A percentile compares a stretch with the other conserved stretches of the same genome.
Conservation (phyloP, 1,284 basidiomycete species). For the Tilletiopsis washingtonensis region DNA sequence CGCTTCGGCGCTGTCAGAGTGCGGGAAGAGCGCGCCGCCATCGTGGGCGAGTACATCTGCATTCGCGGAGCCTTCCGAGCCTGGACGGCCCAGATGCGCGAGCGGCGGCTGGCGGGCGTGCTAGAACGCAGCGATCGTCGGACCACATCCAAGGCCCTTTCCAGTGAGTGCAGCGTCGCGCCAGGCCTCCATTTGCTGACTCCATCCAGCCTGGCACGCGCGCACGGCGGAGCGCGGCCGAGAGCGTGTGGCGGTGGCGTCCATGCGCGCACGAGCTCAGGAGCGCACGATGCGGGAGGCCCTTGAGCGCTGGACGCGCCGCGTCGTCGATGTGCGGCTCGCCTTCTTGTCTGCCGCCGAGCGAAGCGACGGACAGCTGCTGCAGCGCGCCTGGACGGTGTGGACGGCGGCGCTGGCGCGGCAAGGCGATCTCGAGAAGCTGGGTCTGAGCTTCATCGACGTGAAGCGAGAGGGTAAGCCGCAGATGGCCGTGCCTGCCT, state of each 20-base stretch:
- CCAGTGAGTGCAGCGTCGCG: constrained; percentile 5
- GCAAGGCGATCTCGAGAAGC: constrained; percentile 21
- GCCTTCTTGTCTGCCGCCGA: constrained; percentile 17
- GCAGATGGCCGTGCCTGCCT: too few species aligned
- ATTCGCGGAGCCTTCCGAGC: too few species aligned
- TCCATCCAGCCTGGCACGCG: constrained; percentile 13
- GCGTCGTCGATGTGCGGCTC: constrained; percentile 20
- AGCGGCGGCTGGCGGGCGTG: too few species aligned
- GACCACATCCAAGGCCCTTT: too few species aligned
- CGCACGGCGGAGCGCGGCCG: constrained; percentile 9
- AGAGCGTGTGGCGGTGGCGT: constrained; percentile 1
- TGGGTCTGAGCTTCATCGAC: constrained; percentile 28
- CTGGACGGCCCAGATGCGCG: too few species aligned
- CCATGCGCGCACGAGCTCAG: constrained; percentile 4
- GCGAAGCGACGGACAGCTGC: constrained; percentile 9
- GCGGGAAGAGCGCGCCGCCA: too few species aligned
- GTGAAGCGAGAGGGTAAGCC: constrained; percentile 18
- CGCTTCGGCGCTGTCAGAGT: too few species aligned
- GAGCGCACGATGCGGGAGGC: constrained; percentile 2
- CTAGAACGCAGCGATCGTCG: too few species aligned
- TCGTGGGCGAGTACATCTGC: too few species aligned
- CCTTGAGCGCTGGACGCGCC: constrained; percentile 15
- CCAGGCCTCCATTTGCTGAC: constrained; percentile 12
- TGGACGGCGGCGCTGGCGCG: constrained; percentile 26
- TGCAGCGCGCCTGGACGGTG: constrained; percentile 15